Evolutionary conservation across 306 rosid genomes (phyloP).

Genomic region (Glycine soja): DNA sequence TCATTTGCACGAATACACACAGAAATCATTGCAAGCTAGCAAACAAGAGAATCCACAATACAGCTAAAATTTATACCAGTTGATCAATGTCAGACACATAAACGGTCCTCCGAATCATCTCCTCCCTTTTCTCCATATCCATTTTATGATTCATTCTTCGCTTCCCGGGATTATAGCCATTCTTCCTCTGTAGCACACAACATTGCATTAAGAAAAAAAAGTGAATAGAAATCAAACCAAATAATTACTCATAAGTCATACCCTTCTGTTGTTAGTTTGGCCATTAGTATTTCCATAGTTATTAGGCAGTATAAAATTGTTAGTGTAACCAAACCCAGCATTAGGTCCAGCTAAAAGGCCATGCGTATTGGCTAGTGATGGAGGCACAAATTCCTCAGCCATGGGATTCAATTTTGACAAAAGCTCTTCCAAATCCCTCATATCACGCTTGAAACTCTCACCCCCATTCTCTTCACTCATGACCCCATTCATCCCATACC

Average conservation of each 20-base stretch:
- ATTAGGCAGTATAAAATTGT: conserved; percentile 56
- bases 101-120: conserved; percentile 92
- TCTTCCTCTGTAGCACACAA: conserved; percentile 67
- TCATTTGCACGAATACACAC: conserved; percentile 23
- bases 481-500: conserved; percentile 55
- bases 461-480: conserved; percentile 48
- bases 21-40: conserved; percentile 21
- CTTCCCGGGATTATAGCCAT: conserved; percentile 82
- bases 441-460: conserved; percentile 73
- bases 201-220: not conserved
- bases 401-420: conserved; percentile 93
- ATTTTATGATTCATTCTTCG: conserved; percentile 68
- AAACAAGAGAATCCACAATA: conserved; percentile 33
- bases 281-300: conserved; percentile 65
- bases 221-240: conserved; percentile 20
- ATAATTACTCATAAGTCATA: conserved; percentile 37
- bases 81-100: conserved; percentile 99
- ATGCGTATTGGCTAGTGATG: conserved; percentile 68
- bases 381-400: conserved; percentile 99
- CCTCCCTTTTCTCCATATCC: conserved; percentile 79
- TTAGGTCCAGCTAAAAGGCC: conserved; percentile 58
- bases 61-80: conserved; percentile 58
- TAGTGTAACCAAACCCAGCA: conserved; percentile 68
- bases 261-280: conserved; percentile 60
- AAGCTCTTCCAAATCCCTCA: conserved; percentile 95